A percentile compares a stretch with the other conserved stretches of the same genome.
Conservation (phyloP, 2,329 filamentous ascomycete species). For the Cyanodermella asteris region DNA sequence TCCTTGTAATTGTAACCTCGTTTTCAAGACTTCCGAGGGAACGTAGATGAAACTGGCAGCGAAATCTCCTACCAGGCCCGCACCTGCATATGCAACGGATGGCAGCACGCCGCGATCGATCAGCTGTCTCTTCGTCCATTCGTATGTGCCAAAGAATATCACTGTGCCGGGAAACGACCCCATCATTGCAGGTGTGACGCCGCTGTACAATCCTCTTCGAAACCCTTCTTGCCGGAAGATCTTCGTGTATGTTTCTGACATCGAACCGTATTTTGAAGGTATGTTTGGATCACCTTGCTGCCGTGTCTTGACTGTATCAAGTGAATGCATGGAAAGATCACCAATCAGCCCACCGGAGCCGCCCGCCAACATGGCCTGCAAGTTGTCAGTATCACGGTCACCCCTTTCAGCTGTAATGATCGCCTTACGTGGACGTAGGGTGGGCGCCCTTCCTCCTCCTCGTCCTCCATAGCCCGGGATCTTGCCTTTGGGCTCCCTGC, state of each 20-base stretch:
- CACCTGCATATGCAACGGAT: conserved; percentile 56
- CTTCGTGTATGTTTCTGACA: conserved; percentile 76
- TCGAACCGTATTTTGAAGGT: conserved; percentile 76
- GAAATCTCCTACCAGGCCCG: conserved; percentile 80
- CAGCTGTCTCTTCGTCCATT: conserved; percentile 79
- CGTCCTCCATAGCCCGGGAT: conserved; percentile 21
- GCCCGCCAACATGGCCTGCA: conserved; percentile 80
- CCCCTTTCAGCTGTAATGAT: conserved; percentile 5
- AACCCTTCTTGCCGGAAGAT: conserved; percentile 87
- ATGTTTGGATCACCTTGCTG: conserved; percentile 91
- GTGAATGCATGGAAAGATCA: conserved; percentile 95
- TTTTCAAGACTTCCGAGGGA: conserved; percentile 92
- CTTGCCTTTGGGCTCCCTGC: conserved; percentile 6
- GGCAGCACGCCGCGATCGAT: conserved; percentile 66
- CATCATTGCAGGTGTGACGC: conserved; percentile 74
- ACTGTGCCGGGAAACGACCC: conserved; percentile 88
- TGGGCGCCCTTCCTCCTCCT: conserved; percentile 34
- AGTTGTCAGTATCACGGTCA: conserved; percentile 9
- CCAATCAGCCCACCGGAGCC: conserved; percentile 81
- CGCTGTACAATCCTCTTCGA: conserved; percentile 67
- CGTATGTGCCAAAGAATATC: conserved; percentile 89
- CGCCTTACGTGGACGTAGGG: conserved; percentile 40
- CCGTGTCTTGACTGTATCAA: conserved; percentile 94
- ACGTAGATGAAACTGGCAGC: conserved; percentile 88
- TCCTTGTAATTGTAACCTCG: conserved; percentile 84